Percentiles rank a stretch among this genome's conserved stretches.
phyloP scores from a whole-genome alignment of 2,329 filamentous ascomycete genomes.

The Harringtonia lauricola region DNA sequence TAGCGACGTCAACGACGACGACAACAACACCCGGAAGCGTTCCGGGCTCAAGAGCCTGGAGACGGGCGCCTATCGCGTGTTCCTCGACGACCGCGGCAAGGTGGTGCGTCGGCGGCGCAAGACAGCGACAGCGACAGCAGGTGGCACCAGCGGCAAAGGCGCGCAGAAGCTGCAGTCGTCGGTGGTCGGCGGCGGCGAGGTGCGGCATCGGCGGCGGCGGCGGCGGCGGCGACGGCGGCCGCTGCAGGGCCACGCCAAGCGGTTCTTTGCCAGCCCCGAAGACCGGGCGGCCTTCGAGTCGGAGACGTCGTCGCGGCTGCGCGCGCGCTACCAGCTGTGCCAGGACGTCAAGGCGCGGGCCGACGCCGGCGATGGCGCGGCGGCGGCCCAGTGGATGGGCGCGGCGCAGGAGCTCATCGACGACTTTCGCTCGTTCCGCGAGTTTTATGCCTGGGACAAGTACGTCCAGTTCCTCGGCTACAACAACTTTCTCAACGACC shows the following conservation, averaged over 20 bases:
- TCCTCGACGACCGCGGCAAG: slow-evolving; percentile 11
- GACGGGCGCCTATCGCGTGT: slow-evolving; percentile 12
- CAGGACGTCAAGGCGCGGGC: slow-evolving; percentile 24
- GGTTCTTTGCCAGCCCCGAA: slow-evolving; percentile 14
- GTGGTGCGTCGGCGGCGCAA: slow-evolving; percentile 12
- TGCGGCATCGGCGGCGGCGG: slow-evolving; percentile 5
- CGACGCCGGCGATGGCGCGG: slow-evolving; percentile 26
- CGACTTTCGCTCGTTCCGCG: slow-evolving; percentile 51
- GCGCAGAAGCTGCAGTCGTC: no score
- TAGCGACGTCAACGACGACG: no score
- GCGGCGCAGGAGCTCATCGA: slow-evolving; percentile 49
- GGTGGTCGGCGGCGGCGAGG: background rate
- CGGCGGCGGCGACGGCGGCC: slow-evolving; percentile 6
- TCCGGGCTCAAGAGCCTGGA: slow-evolving; percentile 10
- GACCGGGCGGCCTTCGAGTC: slow-evolving; percentile 17
- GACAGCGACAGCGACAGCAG: slow-evolving; percentile 3
- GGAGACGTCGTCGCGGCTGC: slow-evolving; percentile 16
- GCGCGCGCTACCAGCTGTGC: slow-evolving; percentile 30
- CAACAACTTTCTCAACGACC: slow-evolving; percentile 22
- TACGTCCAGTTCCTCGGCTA: slow-evolving; percentile 46
- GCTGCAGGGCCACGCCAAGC: slow-evolving; percentile 7
- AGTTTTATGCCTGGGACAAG: slow-evolving; percentile 57
- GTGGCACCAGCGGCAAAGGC: slow-evolving; percentile 5
- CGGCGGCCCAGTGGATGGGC: slow-evolving; percentile 43
- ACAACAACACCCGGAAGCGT: no score